Base-by-base conservation (phyloP, 306 rosid species). In the Ochetophila trinervis region DNA sequence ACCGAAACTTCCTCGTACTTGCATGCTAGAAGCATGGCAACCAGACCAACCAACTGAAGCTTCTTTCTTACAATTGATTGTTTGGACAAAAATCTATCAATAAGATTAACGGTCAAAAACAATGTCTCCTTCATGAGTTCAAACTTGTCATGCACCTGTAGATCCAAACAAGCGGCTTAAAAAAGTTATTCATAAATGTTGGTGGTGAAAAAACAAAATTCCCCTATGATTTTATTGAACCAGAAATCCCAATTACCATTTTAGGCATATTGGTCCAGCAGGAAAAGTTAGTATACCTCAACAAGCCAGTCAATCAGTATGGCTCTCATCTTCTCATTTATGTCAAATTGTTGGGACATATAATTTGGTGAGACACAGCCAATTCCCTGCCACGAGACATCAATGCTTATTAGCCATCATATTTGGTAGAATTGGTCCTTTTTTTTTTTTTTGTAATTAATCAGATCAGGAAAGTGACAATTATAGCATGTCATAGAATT, bases 11-110 rank as follows among this genome's bases (percentile, higher is more conserved):
- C 99, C 72, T 94, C 99, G 57, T 94, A 94, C 58, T 94, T 94
- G 86, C 99, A 94, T 19, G 99, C 99, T 74, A 94, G 77, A 50
- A 94, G 99, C 99, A 94, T 86, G 36, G 97, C 95, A 70, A 94
- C 99, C 78, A 94, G 67, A 8, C 99, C 99, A 66, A 94, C 97
- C 81, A 94, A 69, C 73, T 94, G 99, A 76, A 94, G 99, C 70
- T 94, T 90, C 88, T 85, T 94, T 75, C 99, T 88, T 21, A 86
- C 78, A 6, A 90, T 84, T 21, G 78, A 61, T 48, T 83, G 82
- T 63, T 80, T 78, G 23, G 79, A 83, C 76, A 94, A 78, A 73
- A 90, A 94, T 77, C 99, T 80, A 61, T 94, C 97, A 62, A 90
- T 90, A 0, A 94, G 76, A 67, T 88, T 94, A 52, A 94, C 76